These are phyloP conservation scores for Exophiala xenobiotica DNA, from an alignment of 2,329 filamentous ascomycete species.

Conservation along the genomic window DNA sequence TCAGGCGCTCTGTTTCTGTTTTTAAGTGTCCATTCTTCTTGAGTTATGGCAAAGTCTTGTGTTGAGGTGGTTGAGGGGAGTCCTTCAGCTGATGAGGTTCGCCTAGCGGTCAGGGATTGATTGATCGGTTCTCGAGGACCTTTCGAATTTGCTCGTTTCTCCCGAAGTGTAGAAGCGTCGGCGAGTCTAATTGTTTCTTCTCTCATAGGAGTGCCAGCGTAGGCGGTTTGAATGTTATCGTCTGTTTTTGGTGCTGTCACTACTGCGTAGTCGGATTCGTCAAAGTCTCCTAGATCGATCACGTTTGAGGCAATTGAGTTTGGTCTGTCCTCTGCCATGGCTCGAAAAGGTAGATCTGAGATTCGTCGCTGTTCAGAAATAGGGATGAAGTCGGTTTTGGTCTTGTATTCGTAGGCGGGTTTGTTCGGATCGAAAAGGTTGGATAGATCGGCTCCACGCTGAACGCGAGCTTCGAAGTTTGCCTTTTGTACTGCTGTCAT, in stretches of 20 bases:
- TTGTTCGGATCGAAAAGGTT: slow-evolving; percentile 57
- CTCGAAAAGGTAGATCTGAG: slow-evolving; percentile 57
- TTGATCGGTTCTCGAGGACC: slow-evolving; percentile 39
- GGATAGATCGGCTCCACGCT: slow-evolving; percentile 56
- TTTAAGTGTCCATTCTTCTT: slow-evolving; percentile 30
- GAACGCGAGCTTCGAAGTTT: slow-evolving; percentile 58
- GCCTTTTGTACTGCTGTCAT: slow-evolving; percentile 48
- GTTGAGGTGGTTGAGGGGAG: slow-evolving; percentile 46
- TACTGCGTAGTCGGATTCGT: slow-evolving; percentile 52
- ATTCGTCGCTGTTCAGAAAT: slow-evolving; percentile 44
- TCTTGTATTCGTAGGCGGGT: slow-evolving; percentile 59
- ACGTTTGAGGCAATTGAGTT: slow-evolving; percentile 50
- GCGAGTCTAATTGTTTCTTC: slow-evolving; percentile 52
- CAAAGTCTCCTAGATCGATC: slow-evolving; percentile 54
- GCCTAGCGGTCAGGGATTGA: slow-evolving; percentile 34
- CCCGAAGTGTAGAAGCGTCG: slow-evolving; percentile 56
- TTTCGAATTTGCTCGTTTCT: slow-evolving; percentile 53
- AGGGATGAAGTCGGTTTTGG: slow-evolving; percentile 50
- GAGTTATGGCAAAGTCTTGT: slow-evolving; percentile 46
- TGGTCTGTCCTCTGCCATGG: slow-evolving; percentile 34
- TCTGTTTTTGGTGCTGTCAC: slow-evolving; percentile 45
- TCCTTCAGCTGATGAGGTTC: slow-evolving; percentile 31
- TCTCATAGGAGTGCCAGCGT: slow-evolving; percentile 41
- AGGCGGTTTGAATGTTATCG: slow-evolving; percentile 49
- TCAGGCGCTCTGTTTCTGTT: slow-evolving; percentile 24